Percentiles rank a stretch among this genome's conserved stretches.
phyloP scores from a whole-genome alignment of 345 rosid genomes.

The Schrenkiella parvula region DNA sequence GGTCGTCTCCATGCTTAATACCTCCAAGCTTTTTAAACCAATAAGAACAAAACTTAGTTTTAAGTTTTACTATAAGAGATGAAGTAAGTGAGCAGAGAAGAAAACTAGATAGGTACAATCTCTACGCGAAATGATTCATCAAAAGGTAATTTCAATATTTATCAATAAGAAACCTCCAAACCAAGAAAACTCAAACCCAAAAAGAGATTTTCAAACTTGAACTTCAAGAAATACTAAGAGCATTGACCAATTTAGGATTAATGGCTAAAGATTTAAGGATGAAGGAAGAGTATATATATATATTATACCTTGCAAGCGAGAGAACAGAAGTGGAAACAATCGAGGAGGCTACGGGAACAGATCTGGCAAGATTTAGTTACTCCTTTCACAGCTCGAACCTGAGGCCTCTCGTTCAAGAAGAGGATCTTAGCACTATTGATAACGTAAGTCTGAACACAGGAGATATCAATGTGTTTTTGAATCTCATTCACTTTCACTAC shows the following conservation, averaged over 20 bases:
- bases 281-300: neutral
- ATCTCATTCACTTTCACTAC: conserved; percentile 74
- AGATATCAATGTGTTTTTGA: conserved; percentile 61
- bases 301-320: conserved; percentile 58
- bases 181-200: too few species aligned
- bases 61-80: neutral
- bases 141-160: neutral
- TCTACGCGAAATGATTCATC: neutral
- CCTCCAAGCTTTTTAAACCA: conserved; percentile 48
- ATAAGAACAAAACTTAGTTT: too few species aligned
- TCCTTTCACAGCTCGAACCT: conserved; percentile 60
- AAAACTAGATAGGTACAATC: neutral
- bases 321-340: conserved; percentile 72
- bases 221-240: neutral
- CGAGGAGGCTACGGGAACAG: conserved; percentile 67
- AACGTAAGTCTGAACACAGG: conserved; percentile 68
- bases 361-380: conserved; percentile 68
- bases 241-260: too few species aligned
- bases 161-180: neutral
- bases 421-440: conserved; percentile 77
- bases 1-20: conserved; percentile 46
- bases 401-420: conserved; percentile 76
- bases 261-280: neutral
- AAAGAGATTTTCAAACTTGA: neutral
- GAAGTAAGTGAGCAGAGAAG: neutral